A percentile compares a stretch with the other conserved stretches of the same genome.
These are phyloP conservation scores for Malassezia equina DNA, from an alignment of 1,284 basidiomycete species.

Conservation along the genomic window DNA sequence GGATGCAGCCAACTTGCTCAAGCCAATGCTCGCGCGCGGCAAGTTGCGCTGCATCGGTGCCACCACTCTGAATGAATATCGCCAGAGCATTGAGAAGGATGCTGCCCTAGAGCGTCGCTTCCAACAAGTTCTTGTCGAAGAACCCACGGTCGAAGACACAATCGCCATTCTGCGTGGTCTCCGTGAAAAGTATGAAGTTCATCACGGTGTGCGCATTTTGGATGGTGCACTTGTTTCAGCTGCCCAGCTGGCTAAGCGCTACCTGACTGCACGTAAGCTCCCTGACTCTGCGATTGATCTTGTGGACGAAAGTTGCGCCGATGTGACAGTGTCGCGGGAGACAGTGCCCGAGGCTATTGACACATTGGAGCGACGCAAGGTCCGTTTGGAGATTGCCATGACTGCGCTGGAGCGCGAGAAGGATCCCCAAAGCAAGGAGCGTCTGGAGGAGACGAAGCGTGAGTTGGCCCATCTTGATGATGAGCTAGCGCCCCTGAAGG, in stretches of 20 bases:
- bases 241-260: conserved; percentile 84
- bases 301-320: conserved; percentile 53
- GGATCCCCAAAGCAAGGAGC: conserved; percentile 78
- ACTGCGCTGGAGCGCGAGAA: conserved; percentile 75
- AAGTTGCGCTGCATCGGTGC: conserved; percentile 84
- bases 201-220: conserved; percentile 60
- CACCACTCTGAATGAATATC: conserved; percentile 84
- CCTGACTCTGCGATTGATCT: conserved; percentile 49
- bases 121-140: conserved; percentile 78
- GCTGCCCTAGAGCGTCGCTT: conserved; percentile 86
- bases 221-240: conserved; percentile 83
- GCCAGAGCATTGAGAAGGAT: conserved; percentile 83
- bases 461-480: conserved; percentile 79
- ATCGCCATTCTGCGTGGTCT: conserved; percentile 87
- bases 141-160: conserved; percentile 79
- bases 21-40: conserved; percentile 59
- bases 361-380: conserved; percentile 77
- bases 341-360: conserved; percentile 91
- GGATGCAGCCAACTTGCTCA: conserved; percentile 47
- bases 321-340: conserved; percentile 56
- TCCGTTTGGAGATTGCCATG: conserved; percentile 89
- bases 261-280: conserved; percentile 54
- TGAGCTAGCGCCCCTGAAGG: conserved; percentile 73
- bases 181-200: conserved; percentile 63
- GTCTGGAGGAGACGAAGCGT: conserved; percentile 67